A percentile compares a stretch with the other conserved stretches of the same genome.
These are phyloP conservation scores for Dictyostelium discoideum DNA, from an alignment of 78 protist species.

Conservation along the genomic window DNA sequence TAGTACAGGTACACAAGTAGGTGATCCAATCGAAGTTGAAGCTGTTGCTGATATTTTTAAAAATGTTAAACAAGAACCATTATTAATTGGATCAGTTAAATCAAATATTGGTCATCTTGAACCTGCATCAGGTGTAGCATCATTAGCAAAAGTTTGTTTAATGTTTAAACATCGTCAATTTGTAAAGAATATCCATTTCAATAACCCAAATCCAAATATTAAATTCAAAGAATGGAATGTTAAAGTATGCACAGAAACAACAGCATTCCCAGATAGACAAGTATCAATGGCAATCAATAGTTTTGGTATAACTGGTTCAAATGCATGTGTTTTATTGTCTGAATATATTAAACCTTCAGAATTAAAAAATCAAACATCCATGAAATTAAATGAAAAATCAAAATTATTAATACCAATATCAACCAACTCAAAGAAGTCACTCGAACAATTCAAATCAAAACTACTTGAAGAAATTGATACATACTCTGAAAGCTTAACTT, in stretches of 20 bases:
- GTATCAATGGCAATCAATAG: constrained; percentile 76
- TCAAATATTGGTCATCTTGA: constrained; percentile 87
- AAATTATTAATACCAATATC: constrained; percentile 56
- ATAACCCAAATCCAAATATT: constrained; percentile 30
- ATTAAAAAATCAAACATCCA: not conserved
- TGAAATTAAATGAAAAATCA: not conserved
- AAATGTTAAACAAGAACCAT: not conserved
- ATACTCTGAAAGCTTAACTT: not conserved
- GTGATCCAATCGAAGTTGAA: constrained; percentile 38
- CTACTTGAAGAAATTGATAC: not conserved
- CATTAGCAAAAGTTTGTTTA: constrained; percentile 68
- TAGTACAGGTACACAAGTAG: constrained; percentile 93
- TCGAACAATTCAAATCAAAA: not conserved
- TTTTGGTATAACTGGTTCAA: constrained; percentile 92
- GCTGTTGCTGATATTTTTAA: constrained; percentile 35
- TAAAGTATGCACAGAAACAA: not conserved
- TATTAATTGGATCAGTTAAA: constrained; percentile 84
- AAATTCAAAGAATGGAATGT: constrained; percentile 35
- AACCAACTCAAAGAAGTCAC: constrained; percentile 37
- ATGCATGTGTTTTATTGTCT: constrained; percentile 64
- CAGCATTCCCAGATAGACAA: constrained; percentile 8
- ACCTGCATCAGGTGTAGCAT: constrained; percentile 61
- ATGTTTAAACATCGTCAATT: constrained; percentile 46
- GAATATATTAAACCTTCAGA: not conserved
- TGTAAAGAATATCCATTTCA: constrained; percentile 26